A percentile compares a stretch with the other conserved stretches of the same genome.
Conservation (phyloP, 1,139 yeast species). For the Eremothecium coryli region DNA sequence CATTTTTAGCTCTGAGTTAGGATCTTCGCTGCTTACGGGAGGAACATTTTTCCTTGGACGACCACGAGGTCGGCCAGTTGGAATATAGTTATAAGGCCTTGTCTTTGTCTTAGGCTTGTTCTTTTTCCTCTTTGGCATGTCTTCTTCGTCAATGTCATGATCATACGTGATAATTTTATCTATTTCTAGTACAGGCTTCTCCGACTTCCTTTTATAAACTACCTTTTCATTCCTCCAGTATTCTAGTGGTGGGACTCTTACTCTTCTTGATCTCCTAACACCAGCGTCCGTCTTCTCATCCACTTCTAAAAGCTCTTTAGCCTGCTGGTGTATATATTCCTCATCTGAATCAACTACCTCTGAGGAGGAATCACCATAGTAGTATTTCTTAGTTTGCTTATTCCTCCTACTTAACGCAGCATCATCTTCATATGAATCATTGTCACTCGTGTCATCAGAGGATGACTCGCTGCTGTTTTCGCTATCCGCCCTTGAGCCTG, state of each 20-base stretch:
- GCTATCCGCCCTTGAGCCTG: slow-evolving; percentile 10
- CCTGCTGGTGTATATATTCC: slow-evolving; percentile 21
- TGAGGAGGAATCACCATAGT: slow-evolving; percentile 8
- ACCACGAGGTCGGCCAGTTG: slow-evolving; percentile 23
- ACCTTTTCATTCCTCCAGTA: slow-evolving; percentile 80
- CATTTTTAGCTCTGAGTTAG: slow-evolving; percentile 17
- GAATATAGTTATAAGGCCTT: slow-evolving; percentile 22
- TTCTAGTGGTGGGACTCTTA: slow-evolving; percentile 64
- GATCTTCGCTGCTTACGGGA: slow-evolving; percentile 15
- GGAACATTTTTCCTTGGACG: slow-evolving; percentile 17
- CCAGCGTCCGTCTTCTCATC: slow-evolving; percentile 11
- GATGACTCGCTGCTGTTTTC: slow-evolving; percentile 5
- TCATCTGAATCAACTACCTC: slow-evolving; percentile 20
- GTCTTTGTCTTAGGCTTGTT: slow-evolving; percentile 15
- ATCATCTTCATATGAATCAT: slow-evolving; percentile 10
- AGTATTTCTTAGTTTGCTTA: neutral
- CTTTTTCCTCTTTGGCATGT: slow-evolving; percentile 23
- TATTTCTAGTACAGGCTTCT: slow-evolving; percentile 49
- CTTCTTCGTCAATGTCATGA: slow-evolving; percentile 24
- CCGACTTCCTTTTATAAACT: slow-evolving; percentile 47
- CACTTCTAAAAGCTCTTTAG: slow-evolving; percentile 15
- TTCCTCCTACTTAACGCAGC: slow-evolving; percentile 8
- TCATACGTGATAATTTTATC: slow-evolving; percentile 45
- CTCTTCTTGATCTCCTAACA: slow-evolving; percentile 49
- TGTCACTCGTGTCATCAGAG: slow-evolving; percentile 7